A percentile compares a stretch with the other conserved stretches of the same genome.
phyloP scores from a whole-genome alignment of 495 filamentous ascomycete species.

The Tuber microsphaerosporum region DNA sequence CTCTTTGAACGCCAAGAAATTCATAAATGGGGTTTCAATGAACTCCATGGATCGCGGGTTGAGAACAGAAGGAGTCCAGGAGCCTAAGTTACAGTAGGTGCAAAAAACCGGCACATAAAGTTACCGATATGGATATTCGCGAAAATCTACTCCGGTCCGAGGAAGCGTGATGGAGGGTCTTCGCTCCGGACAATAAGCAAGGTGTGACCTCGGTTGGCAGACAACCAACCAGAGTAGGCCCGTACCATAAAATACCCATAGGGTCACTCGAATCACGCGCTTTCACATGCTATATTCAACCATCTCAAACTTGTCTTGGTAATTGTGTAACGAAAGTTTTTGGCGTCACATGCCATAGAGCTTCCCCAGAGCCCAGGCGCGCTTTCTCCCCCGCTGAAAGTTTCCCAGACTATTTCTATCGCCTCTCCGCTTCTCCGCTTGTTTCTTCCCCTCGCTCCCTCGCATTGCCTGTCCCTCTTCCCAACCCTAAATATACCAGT shows the following conservation, averaged over 20 bases:
- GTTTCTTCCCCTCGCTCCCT: background rate
- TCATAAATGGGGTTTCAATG: background rate
- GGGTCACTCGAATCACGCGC: background rate
- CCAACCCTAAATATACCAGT: background rate
- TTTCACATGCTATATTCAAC: background rate
- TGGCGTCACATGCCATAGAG: background rate
- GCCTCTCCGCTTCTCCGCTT: background rate
- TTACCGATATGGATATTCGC: background rate
- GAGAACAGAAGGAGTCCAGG: background rate
- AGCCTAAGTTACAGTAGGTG: background rate
- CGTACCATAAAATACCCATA: background rate
- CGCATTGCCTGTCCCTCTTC: background rate
- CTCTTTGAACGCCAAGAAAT: background rate
- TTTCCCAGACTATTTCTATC: background rate
- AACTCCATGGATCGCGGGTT: background rate
- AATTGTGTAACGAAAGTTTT: background rate
- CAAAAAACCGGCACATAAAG: background rate
- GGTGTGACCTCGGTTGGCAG: background rate
- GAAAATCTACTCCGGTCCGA: conserved; percentile 4
- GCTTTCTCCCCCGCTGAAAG: background rate
- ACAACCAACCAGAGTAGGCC: background rate
- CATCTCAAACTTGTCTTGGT: background rate
- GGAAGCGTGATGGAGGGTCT: background rate
- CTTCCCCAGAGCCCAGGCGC: background rate
- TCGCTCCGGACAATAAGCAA: background rate